These are phyloP conservation scores for Ophiosphaerella narmari DNA, from an alignment of 2,329 filamentous ascomycete species.

Conservation along the genomic window DNA sequence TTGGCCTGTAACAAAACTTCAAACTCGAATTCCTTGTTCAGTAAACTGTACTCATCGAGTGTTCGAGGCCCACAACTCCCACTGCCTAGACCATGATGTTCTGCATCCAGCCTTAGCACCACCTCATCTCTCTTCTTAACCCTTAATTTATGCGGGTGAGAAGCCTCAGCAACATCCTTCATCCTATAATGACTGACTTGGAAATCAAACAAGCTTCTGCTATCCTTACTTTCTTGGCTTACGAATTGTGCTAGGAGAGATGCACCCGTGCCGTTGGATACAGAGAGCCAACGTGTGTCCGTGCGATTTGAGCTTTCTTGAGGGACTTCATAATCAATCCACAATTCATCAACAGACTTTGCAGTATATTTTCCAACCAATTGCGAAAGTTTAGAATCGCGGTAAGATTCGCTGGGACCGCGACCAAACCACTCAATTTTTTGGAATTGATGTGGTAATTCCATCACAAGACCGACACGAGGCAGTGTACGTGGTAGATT, in stretches of 20 bases:
- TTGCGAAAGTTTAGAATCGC: slow-evolving; percentile 67
- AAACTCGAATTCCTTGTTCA: slow-evolving; percentile 46
- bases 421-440: slow-evolving; percentile 65
- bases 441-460: slow-evolving; percentile 54
- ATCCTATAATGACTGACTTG: slow-evolving; percentile 60
- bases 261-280: slow-evolving; percentile 15
- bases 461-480: slow-evolving; percentile 64
- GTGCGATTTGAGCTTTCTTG: slow-evolving; percentile 71
- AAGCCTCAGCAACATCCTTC: slow-evolving; percentile 60
- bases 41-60: slow-evolving; percentile 46
- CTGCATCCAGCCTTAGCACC: slow-evolving; percentile 63
- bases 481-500: slow-evolving; percentile 62
- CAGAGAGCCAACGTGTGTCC: slow-evolving; percentile 61
- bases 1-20: slow-evolving; percentile 28
- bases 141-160: slow-evolving; percentile 67
- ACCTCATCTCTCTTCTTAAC: slow-evolving; percentile 59
- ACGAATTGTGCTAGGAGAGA: slow-evolving; percentile 37
- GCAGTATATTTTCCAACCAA: slow-evolving; percentile 55
- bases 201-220: slow-evolving; percentile 50
- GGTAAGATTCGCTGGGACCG: slow-evolving; percentile 69
- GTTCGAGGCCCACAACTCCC: slow-evolving; percentile 65
- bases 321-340: slow-evolving; percentile 66
- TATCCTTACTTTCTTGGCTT: slow-evolving; percentile 11
- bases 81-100: slow-evolving; percentile 66
- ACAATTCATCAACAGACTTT: slow-evolving; percentile 54